phyloP scores from a whole-genome alignment of 2,329 filamentous ascomycete species.

The Pestalotiopsis sp. region DNA sequence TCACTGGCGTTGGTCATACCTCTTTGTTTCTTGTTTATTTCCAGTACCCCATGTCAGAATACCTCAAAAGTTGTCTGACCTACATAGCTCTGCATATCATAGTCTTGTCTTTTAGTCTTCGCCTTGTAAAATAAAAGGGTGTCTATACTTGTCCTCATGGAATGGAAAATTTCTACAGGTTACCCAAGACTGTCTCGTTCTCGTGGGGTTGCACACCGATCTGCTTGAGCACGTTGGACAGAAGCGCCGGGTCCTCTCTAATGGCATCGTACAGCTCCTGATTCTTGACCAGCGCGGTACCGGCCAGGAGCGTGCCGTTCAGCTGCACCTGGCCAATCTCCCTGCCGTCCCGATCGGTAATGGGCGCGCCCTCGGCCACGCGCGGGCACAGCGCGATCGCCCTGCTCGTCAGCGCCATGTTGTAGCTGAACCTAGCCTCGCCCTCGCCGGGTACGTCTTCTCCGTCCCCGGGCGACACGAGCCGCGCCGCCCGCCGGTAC shows the following conservation, averaged over 20 bases:
- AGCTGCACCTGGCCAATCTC: slow-evolving; percentile 46
- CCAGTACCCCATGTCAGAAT: no score
- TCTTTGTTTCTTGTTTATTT: no score
- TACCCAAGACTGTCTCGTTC: not conserved
- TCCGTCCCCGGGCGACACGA: slow-evolving; percentile 15
- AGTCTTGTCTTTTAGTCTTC: not conserved
- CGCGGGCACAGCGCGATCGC: slow-evolving; percentile 57
- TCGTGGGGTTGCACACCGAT: slow-evolving; percentile 34
- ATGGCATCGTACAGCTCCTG: slow-evolving; percentile 58
- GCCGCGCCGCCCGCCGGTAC: slow-evolving; percentile 42
- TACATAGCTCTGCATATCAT: no score
- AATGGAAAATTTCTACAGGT: not conserved
- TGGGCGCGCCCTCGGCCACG: slow-evolving; percentile 46
- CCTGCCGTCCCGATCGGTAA: slow-evolving; percentile 24
- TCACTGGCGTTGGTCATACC: no score
- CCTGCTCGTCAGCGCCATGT: slow-evolving; percentile 57
- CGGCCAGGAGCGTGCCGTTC: slow-evolving; percentile 65
- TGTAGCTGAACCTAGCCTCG: slow-evolving; percentile 61
- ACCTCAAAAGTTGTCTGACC: no score
- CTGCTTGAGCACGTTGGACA: slow-evolving; percentile 39
- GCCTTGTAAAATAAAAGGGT: not conserved
- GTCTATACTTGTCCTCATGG: not conserved
- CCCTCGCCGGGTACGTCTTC: slow-evolving; percentile 29
- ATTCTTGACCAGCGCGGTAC: slow-evolving; percentile 63
- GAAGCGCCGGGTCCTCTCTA: slow-evolving; percentile 36